A percentile compares a stretch with the other conserved stretches of the same genome.
phyloP scores from a whole-genome alignment of 352 stramenopile genomes.

The Globisporangium apiculatum region DNA sequence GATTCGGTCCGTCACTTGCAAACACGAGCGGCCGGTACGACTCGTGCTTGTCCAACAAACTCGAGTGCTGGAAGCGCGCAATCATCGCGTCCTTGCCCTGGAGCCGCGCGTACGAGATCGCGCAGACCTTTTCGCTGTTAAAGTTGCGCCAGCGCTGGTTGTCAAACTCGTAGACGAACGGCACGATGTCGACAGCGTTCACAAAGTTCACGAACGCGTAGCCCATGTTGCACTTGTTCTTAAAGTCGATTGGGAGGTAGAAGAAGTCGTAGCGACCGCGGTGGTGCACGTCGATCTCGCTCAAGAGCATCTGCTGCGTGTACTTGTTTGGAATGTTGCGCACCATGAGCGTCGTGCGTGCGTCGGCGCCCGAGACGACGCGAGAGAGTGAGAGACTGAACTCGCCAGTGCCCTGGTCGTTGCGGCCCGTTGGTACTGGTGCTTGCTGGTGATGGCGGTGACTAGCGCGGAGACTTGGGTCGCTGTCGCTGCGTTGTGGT shows the following conservation, averaged over 20 bases:
- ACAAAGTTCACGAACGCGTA: conserved; percentile 99
- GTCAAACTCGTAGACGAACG: conserved; percentile 84
- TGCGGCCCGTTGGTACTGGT: conserved; percentile 28
- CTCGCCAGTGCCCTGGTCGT: conserved; percentile 61
- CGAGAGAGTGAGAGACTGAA: conserved; percentile 75
- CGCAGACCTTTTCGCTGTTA: conserved; percentile 98
- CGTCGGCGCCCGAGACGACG: conserved; percentile 85
- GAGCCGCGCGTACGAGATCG: conserved; percentile 98
- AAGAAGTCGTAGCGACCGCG: conserved; percentile 97
- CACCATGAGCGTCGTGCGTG: conserved; percentile 98
- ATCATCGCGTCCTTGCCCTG: conserved; percentile 97
- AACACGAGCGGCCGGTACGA: conserved; percentile 92
- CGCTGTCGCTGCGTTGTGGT: conserved; percentile 16
- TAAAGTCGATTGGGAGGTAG: conserved; percentile 99
- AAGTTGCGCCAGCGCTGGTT: conserved; percentile 95
- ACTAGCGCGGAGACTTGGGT: conserved; percentile 13
- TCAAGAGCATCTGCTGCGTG: conserved; percentile 97
- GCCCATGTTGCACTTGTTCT: conserved; percentile 99
- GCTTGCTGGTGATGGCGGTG: conserved; percentile 12
- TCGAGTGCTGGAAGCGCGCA: conserved; percentile 98
- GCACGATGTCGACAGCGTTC: conserved; percentile 63
- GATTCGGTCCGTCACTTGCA: conserved; percentile 59
- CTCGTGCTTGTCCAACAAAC: conserved; percentile 90
- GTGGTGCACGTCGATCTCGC: conserved; percentile 93
- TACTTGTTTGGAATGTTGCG: conserved; percentile 99